Base-by-base conservation (phyloP, 371 early-diverging fungal genomes). In the Amoeboaphelidium protococcarum region DNA sequence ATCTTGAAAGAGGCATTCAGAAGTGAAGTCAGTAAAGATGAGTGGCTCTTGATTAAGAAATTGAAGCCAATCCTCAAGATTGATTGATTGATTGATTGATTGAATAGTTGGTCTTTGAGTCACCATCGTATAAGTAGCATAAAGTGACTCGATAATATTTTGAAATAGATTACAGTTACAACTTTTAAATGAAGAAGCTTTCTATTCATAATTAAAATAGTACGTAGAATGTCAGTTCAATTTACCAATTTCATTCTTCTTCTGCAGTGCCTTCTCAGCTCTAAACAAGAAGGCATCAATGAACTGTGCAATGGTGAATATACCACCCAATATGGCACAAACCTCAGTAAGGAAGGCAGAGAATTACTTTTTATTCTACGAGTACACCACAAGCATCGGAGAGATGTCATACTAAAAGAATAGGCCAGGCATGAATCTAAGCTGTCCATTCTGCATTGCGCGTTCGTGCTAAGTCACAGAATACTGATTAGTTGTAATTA, bases 321-420 rank as follows among this genome's bases (percentile, higher is more conserved):
- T 73, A 40, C 92, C 92, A 41, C 95, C 92, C 0, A 91, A 69
- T 46, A 95, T 87, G 6, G 89, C 90, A 52, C 87, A 86, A 2
- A 86, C 69, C 26, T 78, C 76, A 6, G 91, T 87, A 31, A 95
- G 50, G 54, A 95, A 84, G 47, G 77, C 76, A 12, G 76, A 58
- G 46, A 91, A 77, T 16, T 91, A 82, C 50, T 76, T 71, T 45
- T 72, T 69, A 45, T 71, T 67, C 62, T 95, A 84, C 3, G 64
- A 68, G 54, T 86, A 83, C 26, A 74, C 77, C 46, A 95, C 81
- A 26, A 79, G 63, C 89, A 95, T 88, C 0, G 95, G 92, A 13
- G 92, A 91, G 45, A 95, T 95, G 26, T 95, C 92, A 65, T 74
- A 80, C 57, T 82, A 76, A 60, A 95, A 83, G 55, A 86, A 89